phyloP scores from a whole-genome alignment of 2,329 filamentous ascomycete genomes.

The Trichoderma sp. region DNA sequence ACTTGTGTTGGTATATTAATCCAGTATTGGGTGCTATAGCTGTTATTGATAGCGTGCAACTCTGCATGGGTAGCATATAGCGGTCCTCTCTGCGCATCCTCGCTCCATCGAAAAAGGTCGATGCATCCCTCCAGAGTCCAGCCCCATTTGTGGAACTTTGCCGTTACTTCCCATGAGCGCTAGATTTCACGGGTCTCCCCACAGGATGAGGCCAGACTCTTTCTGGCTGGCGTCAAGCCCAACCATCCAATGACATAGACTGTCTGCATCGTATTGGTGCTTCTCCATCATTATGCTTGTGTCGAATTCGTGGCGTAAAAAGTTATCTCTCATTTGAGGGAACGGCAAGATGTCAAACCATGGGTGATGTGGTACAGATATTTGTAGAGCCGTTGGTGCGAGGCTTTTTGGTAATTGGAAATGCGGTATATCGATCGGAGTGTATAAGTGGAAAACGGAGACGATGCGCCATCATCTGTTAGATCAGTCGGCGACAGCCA shows the following conservation, averaged over 20 bases:
- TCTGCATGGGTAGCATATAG: neutral
- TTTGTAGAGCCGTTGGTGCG: neutral
- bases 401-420: neutral
- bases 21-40: too few species aligned
- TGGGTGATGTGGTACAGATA: neutral
- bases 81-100: neutral
- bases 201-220: constrained; percentile 4
- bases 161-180: constrained; percentile 5
- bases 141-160: neutral
- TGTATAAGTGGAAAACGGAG: neutral
- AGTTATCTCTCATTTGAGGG: neutral
- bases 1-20: neutral
- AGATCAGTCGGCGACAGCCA: neutral
- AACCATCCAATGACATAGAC: constrained; percentile 7
- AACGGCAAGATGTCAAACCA: constrained; percentile 9
- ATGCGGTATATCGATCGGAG: neutral
- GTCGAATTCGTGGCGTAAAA: neutral
- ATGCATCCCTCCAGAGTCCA: neutral
- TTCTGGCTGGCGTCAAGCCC: neutral
- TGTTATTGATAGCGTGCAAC: neutral
- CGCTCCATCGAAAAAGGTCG: neutral
- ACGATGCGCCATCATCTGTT: neutral
- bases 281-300: neutral
- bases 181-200: constrained; percentile 5
- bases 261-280: neutral